A percentile compares a stretch with the other conserved stretches of the same genome.
Evolutionary conservation across 2,329 filamentous ascomycete species (phyloP).

Genomic region (Nemania diffusa): DNA sequence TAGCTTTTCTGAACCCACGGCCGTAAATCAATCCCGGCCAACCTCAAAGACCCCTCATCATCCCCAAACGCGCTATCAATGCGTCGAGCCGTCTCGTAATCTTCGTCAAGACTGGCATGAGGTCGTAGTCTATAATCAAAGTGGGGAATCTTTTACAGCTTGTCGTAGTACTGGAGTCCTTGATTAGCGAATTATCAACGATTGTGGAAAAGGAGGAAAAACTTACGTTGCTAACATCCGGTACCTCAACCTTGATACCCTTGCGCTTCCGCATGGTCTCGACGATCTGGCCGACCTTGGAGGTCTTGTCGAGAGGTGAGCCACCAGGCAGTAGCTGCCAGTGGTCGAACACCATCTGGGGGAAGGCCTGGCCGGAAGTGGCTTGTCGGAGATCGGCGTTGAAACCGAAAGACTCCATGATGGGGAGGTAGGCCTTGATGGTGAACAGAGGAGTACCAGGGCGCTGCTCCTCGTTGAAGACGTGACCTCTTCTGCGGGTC

Average conservation of each 20-base stretch:
- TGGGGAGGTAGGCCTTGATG: conserved; percentile 96
- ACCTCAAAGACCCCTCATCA: conserved; percentile 43
- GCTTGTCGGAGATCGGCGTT: conserved; percentile 93
- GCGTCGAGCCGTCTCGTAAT: conserved; percentile 54
- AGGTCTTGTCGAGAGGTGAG: conserved; percentile 83
- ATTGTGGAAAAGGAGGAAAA: conserved; percentile 1
- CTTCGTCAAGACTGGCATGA: conserved; percentile 56
- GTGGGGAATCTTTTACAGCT: conserved; percentile 77
- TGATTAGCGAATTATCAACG: conserved; percentile 52
- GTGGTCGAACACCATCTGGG: conserved; percentile 98
- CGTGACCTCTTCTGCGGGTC: conserved; percentile 97
- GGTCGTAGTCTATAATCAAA: conserved; percentile 58
- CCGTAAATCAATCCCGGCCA: conserved; percentile 46
- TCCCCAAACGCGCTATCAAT: conserved; percentile 41
- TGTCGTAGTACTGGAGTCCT: conserved; percentile 88
- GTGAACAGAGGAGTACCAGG: conserved; percentile 99
- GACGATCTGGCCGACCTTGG: conserved; percentile 86
- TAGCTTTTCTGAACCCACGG: conserved; percentile 50
- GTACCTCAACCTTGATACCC: conserved; percentile 97
- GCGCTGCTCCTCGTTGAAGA: conserved; percentile 98
- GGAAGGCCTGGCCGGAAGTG: conserved; percentile 98
- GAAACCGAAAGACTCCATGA: conserved; percentile 99
- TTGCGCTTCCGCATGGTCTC: conserved; percentile 96
- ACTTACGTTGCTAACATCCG: conserved; percentile 95
- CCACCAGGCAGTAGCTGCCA: conserved; percentile 97